A percentile compares a stretch with the other conserved stretches of the same genome.
These are phyloP conservation scores for Suhomyces faveliae DNA, from an alignment of 805 yeast species.

Conservation along the genomic window DNA sequence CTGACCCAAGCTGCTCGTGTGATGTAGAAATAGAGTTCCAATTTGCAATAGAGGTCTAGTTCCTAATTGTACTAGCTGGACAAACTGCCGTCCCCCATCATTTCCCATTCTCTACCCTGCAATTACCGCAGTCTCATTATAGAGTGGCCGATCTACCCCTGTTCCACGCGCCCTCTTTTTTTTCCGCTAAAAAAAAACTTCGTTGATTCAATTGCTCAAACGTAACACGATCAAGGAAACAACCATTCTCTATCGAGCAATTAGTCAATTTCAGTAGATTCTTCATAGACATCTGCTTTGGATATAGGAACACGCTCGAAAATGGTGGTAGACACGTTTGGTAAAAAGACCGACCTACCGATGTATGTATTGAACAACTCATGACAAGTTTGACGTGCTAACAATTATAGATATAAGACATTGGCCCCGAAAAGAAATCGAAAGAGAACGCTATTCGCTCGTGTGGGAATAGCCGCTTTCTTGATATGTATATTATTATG, in stretches of 20 bases:
- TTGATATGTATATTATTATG: conserved; percentile 11
- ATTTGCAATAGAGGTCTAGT: too few relatives aligned
- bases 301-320: not conserved
- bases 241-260: not conserved
- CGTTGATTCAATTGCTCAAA: conserved; percentile 1
- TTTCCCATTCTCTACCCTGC: too few relatives aligned
- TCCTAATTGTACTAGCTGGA: too few relatives aligned
- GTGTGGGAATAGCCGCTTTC: conserved; percentile 1
- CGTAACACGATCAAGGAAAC: not conserved
- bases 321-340: conserved; percentile 30
- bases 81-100: too few relatives aligned
- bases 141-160: not conserved
- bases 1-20: too few relatives aligned
- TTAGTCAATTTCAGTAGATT: not conserved
- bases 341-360: conserved; percentile 50
- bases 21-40: too few relatives aligned
- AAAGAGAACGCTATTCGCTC: conserved; percentile 4
- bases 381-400: conserved; percentile 1
- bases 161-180: not conserved
- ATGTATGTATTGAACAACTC: conserved; percentile 25
- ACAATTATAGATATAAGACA: conserved; percentile 13
- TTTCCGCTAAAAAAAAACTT: not conserved
- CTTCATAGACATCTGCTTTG: conserved; percentile 1
- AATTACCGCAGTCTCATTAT: not conserved
- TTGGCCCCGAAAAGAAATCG: conserved; percentile 13